phyloP scores from a whole-genome alignment of 208 protist genomes.

The Acanthamoeba divionensis region DNA sequence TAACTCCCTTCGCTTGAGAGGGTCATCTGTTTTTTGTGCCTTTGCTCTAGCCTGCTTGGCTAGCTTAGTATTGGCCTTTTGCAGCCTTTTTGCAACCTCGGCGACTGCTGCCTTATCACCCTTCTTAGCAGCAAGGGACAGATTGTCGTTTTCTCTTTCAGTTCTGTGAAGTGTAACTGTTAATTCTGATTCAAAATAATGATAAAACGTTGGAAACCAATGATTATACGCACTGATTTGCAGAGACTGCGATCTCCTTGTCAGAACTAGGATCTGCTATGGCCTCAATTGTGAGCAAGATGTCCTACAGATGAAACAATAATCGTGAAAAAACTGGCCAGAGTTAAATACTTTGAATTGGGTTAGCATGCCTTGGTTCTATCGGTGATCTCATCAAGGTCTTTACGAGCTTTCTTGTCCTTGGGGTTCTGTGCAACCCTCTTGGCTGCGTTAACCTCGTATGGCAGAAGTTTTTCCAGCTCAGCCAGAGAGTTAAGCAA shows the following conservation, averaged over 20 bases:
- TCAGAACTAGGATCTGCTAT: neutral
- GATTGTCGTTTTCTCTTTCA: neutral
- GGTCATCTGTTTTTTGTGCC: neutral
- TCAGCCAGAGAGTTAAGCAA: neutral
- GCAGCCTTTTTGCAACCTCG: neutral
- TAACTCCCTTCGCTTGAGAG: neutral
- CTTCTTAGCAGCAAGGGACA: neutral
- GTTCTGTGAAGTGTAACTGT: neutral
- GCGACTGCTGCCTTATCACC: neutral
- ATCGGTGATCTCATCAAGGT: neutral
- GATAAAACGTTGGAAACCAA: neutral
- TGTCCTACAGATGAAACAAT: neutral
- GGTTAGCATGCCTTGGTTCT: neutral
- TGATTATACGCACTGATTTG: neutral
- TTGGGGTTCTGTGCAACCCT: neutral
- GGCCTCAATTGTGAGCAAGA: neutral
- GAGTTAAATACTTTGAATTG: neutral
- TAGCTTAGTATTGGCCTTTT: neutral
- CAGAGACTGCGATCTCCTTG: neutral
- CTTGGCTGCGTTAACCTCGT: neutral
- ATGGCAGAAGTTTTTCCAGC: neutral
- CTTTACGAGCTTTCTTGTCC: neutral
- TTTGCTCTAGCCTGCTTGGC: conserved; percentile 5
- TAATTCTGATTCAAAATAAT: too few relatives aligned
- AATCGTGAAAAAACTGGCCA: neutral